Evolutionary conservation across 257 asterid species (phyloP), one percentile per base, ranked within the genome.

Genomic region (Jacaranda mimosifolia): DNA sequence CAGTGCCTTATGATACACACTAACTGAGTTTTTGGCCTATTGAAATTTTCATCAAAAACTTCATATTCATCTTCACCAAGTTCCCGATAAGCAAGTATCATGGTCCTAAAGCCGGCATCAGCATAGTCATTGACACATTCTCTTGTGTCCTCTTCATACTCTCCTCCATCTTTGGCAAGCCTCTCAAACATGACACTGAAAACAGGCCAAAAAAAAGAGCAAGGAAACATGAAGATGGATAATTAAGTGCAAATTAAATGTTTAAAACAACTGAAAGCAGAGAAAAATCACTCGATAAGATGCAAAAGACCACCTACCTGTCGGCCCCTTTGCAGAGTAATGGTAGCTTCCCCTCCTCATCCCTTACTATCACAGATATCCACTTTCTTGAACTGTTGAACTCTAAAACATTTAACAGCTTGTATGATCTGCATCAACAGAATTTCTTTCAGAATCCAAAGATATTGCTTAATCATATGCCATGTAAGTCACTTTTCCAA

Each of bases 101-200:
- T 83, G 17, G 98, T 94, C 87, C 98, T 86, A 82, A 94, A 84
- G 39, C 98, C 98, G n/a, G 95, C 97, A 83, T 94, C 96, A n/a
- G 98, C n/a, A n/a, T n/a, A n/a, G n/a, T n/a, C n/a, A n/a, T n/a
- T n/a, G n/a, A n/a, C n/a, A n/a, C n/a, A n/a, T 57, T 89, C 90
- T 84, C 53, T 83, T 13, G 97, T 94, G 81, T 83, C 78, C 63
- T 79, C 87, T 84, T 92, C 96, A 75, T 81, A 89, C 42, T 56
- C 70, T 68, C 92, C 78, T 73, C 92, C 97, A 26, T 79, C 73
- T 83, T 68, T 79, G 0, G 88, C 82, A 70, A 94, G 97, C 86
- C 97, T 85, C 72, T 86, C 97, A 48, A 89, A 94, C 94, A 94
- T 94, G 79, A 94, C 94, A 83, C 97, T 94, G 83, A 63, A 82